A percentile compares a stretch with the other conserved stretches of the same genome.
These are phyloP conservation scores for Hemileccinum rubropunctum DNA, from an alignment of 768 basidiomycete genomes.

Conservation along the genomic window DNA sequence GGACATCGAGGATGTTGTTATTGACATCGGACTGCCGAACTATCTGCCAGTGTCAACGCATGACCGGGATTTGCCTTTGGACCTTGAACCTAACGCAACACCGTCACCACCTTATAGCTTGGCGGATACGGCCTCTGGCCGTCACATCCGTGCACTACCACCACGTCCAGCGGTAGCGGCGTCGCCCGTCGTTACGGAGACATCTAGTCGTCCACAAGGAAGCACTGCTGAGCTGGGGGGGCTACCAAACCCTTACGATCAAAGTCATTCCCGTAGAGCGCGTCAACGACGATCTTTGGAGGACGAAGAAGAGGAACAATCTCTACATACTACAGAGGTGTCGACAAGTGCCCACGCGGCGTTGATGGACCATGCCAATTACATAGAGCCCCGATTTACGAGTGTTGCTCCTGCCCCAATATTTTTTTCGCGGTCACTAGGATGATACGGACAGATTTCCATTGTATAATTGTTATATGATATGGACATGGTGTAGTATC, in stretches of 20 bases:
- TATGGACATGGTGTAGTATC: no score
- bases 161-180: constrained; percentile 18
- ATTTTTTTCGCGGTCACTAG: background rate
- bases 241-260: constrained; percentile 7
- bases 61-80: constrained; percentile 14
- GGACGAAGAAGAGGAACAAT: constrained; percentile 18
- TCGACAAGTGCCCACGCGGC: constrained; percentile 29
- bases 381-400: constrained; percentile 22
- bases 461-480: background rate
- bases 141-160: constrained; percentile 29
- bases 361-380: constrained; percentile 28
- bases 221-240: background rate
- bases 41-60: constrained; percentile 17
- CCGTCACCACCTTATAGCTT: constrained; percentile 6
- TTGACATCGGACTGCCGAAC: constrained; percentile 21
- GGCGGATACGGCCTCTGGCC: constrained; percentile 16
- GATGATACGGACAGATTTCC: constrained; percentile 7
- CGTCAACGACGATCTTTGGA: constrained; percentile 1
- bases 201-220: background rate
- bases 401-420: constrained; percentile 6
- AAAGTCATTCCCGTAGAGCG: no score
- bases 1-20: constrained; percentile 14
- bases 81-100: background rate
- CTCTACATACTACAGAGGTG: constrained; percentile 18
- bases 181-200: background rate